These are phyloP conservation scores for Akanthomyces dipterigenus DNA, from an alignment of 2,329 filamentous ascomycete species.

Conservation along the genomic window DNA sequence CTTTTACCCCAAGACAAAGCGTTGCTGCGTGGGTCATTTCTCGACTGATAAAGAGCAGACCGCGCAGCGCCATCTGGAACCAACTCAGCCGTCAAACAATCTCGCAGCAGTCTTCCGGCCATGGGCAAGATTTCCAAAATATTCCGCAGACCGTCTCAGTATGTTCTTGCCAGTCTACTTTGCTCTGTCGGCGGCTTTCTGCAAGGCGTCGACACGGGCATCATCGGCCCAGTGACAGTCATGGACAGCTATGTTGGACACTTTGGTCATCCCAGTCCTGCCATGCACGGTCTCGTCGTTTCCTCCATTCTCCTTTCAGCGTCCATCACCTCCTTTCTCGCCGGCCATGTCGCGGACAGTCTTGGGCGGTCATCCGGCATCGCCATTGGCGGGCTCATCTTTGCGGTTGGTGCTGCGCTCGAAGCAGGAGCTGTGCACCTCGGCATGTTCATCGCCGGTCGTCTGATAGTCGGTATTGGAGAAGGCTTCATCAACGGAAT, in stretches of 20 bases:
- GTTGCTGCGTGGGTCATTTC: too few species aligned
- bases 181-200: not conserved
- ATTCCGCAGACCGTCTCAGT: not conserved
- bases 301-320: slow-evolving; percentile 54
- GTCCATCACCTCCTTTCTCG: slow-evolving; percentile 50
- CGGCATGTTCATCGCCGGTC: slow-evolving; percentile 47
- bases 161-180: not conserved
- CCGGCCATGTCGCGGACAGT: slow-evolving; percentile 44
- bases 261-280: not conserved
- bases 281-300: slow-evolving; percentile 49
- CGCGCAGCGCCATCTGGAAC: too few species aligned
- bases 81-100: not conserved
- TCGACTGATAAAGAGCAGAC: not conserved
- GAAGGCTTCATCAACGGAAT: slow-evolving; percentile 37
- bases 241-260: not conserved
- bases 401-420: slow-evolving; percentile 45
- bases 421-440: slow-evolving; percentile 42
- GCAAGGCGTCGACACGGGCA: slow-evolving; percentile 17
- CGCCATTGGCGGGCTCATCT: slow-evolving; percentile 39
- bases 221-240: slow-evolving; percentile 10
- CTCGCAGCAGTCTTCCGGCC: too few species aligned
- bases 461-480: slow-evolving; percentile 50
- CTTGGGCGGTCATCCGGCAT: slow-evolving; percentile 37
- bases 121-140: not conserved
- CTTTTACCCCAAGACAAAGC: too few species aligned